Percentiles rank a stretch among this genome's conserved stretches.
These are phyloP conservation scores for Pythium inflatum DNA, from an alignment of 352 stramenopile genomes.

Conservation along the genomic window DNA sequence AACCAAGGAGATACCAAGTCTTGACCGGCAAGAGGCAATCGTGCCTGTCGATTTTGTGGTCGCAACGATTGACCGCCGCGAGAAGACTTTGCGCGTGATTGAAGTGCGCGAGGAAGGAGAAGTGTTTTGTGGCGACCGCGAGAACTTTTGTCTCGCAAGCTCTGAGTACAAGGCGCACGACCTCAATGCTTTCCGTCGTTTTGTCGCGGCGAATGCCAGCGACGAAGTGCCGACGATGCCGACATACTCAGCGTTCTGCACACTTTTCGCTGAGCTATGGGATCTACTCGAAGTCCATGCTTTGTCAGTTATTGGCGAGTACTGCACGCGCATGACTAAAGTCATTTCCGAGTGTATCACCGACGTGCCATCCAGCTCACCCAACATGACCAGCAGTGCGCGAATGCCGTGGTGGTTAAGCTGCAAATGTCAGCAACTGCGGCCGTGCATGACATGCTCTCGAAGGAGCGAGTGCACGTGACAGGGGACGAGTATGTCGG, in stretches of 20 bases:
- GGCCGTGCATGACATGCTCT: too few relatives aligned
- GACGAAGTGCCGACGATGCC: constrained; percentile 34
- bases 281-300: too few relatives aligned
- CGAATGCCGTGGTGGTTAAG: too few relatives aligned
- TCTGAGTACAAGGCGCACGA: constrained; percentile 16
- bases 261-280: too few relatives aligned
- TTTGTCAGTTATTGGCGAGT: too few relatives aligned
- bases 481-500: too few relatives aligned
- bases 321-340: too few relatives aligned
- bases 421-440: too few relatives aligned
- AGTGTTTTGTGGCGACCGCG: constrained; percentile 1
- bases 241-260: constrained; percentile 39
- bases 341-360: too few relatives aligned
- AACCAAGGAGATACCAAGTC: not conserved
- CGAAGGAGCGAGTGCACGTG: too few relatives aligned
- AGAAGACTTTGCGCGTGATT: not conserved
- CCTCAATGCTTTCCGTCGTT: constrained; percentile 20
- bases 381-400: too few relatives aligned
- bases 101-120: constrained; percentile 1
- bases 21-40: not conserved
- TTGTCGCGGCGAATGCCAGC: constrained; percentile 29
- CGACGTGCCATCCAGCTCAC: too few relatives aligned
- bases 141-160: constrained; percentile 5
- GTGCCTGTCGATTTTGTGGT: constrained; percentile 10
- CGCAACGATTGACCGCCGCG: not conserved